phyloP scores from a whole-genome alignment of 140 eudicot genomes.

The Senecio squalidus region DNA sequence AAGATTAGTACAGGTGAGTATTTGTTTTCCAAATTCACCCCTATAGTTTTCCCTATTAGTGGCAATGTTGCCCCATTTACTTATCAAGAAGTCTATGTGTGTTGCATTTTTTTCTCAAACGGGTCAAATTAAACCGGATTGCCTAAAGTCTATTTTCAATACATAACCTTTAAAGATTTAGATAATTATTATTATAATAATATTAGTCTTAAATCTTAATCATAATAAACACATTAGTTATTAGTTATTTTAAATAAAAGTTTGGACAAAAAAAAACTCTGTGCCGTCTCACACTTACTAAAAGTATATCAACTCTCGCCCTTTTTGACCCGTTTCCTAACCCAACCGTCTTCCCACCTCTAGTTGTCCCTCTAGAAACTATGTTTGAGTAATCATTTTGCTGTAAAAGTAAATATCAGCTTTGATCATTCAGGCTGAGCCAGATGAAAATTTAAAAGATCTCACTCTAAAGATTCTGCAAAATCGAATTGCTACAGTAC shows the following conservation, averaged over 20 bases:
- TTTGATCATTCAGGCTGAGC: slow-evolving; percentile 61
- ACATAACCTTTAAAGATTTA: too few relatives aligned
- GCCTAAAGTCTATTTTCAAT: too few relatives aligned
- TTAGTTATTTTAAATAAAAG: too few relatives aligned
- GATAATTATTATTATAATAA: too few relatives aligned
- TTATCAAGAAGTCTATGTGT: not conserved
- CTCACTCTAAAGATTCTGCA: slow-evolving; percentile 70
- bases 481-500: slow-evolving; percentile 68
- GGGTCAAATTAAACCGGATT: not conserved
- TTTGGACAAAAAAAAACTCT: too few relatives aligned
- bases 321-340: too few relatives aligned
- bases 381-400: not conserved
- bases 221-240: too few relatives aligned
- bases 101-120: not conserved
- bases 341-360: too few relatives aligned
- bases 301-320: too few relatives aligned
- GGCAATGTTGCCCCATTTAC: not conserved
- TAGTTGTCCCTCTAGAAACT: not conserved
- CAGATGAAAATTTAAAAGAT: slow-evolving; percentile 75
- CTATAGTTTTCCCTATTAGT: not conserved
- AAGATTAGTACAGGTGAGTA: slow-evolving; percentile 55
- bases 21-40: not conserved
- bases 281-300: too few relatives aligned
- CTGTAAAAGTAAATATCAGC: not conserved
- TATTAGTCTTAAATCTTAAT: too few relatives aligned